Base-by-base conservation (phyloP, 768 basidiomycete genomes). In the Antrodiella citrinella region DNA sequence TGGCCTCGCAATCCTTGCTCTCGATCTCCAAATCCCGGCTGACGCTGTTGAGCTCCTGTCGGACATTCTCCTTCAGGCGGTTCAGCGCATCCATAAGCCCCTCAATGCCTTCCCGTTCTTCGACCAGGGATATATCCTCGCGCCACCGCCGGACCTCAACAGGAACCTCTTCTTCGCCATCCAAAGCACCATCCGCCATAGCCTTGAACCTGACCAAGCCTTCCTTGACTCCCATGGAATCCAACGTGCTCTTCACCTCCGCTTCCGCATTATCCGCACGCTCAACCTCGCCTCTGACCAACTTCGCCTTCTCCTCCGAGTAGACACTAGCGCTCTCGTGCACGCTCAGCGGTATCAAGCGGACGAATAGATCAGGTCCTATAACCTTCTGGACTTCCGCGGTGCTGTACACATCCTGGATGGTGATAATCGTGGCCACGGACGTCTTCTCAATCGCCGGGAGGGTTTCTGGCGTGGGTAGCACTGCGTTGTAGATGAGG, bases 251-350 rank as follows among this genome's bases (percentile, higher is more conserved):
- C 55, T 80, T 72, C 26, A 79, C 77, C 64, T 94, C 90, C 4
- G 75, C 85, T 61, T 96, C 92, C 0, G 86, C 84, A 20, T 79
- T 71, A 54, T 97, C 94, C 0, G 82, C 85, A 47, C 82, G 80
- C 71, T 97, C 95, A 5, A 86, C 88, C 64, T 98, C 93, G 4
- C 74, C 80, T 38, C 96, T 76, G 5, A 93, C 91, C 22, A 90
- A 63, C 67, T 99, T 98, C 19, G 95, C 96, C 70, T 98, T 98
- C 69, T 99, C 96, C 66, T 99, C 96, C 0, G 92, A 95, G 66
- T 99, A 99, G 12, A 99, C 83, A 51, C 86, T 89, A 12, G 95
- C 95, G 55, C 88, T 89, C 68, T 97, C 94, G 63, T 97, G 94
- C 4, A 99, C 92, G 57, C 87, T 88, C 41, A 99, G 71, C 11